Base-by-base conservation (phyloP, 352 stramenopile species). In the Phytophthora colocasiae region DNA sequence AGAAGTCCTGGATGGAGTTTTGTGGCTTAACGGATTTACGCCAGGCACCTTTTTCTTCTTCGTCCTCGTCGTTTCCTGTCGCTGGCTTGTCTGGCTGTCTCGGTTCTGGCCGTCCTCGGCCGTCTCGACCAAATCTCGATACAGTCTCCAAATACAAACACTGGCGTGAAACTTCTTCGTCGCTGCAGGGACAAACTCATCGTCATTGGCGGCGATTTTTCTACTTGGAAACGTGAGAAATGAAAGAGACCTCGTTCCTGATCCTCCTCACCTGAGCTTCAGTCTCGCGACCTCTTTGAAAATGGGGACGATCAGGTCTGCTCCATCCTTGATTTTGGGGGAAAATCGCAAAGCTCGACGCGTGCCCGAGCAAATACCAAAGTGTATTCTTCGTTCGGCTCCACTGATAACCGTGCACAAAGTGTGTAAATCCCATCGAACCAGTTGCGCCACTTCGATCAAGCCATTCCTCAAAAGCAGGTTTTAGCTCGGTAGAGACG, bases 341-440 rank as follows among this genome's bases (percentile, higher is more conserved):
- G 10, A 49, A 49, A 49, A 49, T 49, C 36, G 4, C n/a, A n/a
- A n/a, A n/a, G 36, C 36, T 19, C 36, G 36, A 43, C 48, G n/a
- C n/a, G n/a, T n/a, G 48, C 14, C 48, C 48, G 3, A 56, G 34
- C 36, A 58, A 46, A 38, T 39, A 47, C 50, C 50, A 58, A 0
- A 58, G n/a, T 4, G 36, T 48, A 17, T 58, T n/a, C 36, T 5
- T 47, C 50, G 2, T 34, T 47, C 24, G 50, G 50, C 14, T 36
- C 19, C 2, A 38, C 0, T 6, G 5, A 2, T 1, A 58, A 29
- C 19, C 38, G 50, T n/a, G n/a, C 19, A 58, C 34, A 38, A 47
- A 58, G 14, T 58, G 50, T 1, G 34, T 39, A 11, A 58, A 58
- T 10, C 50, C 36, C 15, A 57, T n/a, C 4, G 19, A 47, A 17